phyloP scores from a whole-genome alignment of 495 filamentous ascomycete species.

The Daldinia childiae region DNA sequence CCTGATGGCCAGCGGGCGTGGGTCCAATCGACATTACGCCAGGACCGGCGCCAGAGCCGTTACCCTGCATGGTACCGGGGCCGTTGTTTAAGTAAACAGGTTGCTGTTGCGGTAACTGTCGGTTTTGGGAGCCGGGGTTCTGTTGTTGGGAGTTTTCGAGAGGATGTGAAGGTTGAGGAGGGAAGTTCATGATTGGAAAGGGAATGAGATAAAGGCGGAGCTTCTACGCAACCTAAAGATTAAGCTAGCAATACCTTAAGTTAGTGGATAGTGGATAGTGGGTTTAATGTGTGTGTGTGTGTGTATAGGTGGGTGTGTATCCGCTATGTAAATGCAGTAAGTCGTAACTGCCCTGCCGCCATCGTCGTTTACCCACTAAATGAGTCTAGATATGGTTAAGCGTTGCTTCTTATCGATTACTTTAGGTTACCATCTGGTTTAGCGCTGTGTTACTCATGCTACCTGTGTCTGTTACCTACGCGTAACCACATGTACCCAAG shows the following conservation, averaged over 20 bases:
- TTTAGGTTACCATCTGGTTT: background rate
- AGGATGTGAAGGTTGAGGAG: conserved; percentile 14
- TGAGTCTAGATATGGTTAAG: background rate
- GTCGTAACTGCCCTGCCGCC: background rate
- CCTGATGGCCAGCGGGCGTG: conserved; percentile 83
- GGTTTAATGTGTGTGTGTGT: too few relatives aligned
- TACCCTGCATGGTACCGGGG: conserved; percentile 58
- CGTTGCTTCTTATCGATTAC: background rate
- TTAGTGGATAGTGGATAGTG: background rate
- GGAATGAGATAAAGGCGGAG: background rate
- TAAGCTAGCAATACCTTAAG: background rate
- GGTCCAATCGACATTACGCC: conserved; percentile 59
- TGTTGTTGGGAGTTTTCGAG: conserved; percentile 24
- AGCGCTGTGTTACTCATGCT: background rate
- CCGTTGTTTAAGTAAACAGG: conserved; percentile 62
- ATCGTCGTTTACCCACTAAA: background rate
- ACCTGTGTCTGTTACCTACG: too few relatives aligned
- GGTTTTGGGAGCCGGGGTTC: conserved; percentile 6
- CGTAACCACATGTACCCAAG: background rate
- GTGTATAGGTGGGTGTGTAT: background rate
- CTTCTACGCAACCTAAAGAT: conserved; percentile 1
- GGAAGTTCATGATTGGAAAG: conserved; percentile 25
- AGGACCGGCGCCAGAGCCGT: conserved; percentile 58
- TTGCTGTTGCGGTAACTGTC: conserved; percentile 38
- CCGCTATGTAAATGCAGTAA: background rate